phyloP scores from a whole-genome alignment of 2,329 filamentous ascomycete species.

The Blastomyces silverae region DNA sequence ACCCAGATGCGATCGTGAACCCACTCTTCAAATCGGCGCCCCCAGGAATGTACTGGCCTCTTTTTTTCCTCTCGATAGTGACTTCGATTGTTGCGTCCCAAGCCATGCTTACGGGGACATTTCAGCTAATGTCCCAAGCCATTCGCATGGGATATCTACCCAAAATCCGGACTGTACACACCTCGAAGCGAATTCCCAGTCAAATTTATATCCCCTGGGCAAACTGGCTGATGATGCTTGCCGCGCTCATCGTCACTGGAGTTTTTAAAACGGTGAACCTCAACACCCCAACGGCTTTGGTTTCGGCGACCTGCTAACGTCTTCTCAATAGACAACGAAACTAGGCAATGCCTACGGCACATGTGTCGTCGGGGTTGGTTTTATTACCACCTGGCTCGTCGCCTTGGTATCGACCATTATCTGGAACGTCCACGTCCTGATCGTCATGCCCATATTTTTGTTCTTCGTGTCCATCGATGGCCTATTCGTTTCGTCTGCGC shows the following conservation, averaged over 20 bases:
- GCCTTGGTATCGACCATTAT: conserved; percentile 64
- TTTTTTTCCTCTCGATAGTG: conserved; percentile 60
- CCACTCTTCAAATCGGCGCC: conserved; percentile 68
- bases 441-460: conserved; percentile 58
- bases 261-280: conserved; percentile 57
- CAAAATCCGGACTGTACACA: conserved; percentile 66
- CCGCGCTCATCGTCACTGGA: conserved; percentile 65
- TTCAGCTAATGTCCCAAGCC: conserved; percentile 63
- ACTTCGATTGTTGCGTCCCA: conserved; percentile 71
- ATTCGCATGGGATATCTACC: conserved; percentile 70
- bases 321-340: conserved; percentile 50
- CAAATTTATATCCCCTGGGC: conserved; percentile 70
- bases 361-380: conserved; percentile 73
- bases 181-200: conserved; percentile 61
- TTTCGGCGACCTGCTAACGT: not conserved
- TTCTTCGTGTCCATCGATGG: conserved; percentile 61
- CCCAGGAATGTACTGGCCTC: conserved; percentile 60
- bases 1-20: conserved; percentile 58
- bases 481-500: conserved; percentile 60
- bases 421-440: conserved; percentile 56
- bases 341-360: conserved; percentile 71
- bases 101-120: conserved; percentile 69
- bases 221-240: conserved; percentile 72
- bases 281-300: not conserved
- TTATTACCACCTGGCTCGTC: conserved; percentile 70